These are phyloP conservation scores for Theobroma grandiflorum DNA, from an alignment of 441 rosid species.

Conservation along the genomic window DNA sequence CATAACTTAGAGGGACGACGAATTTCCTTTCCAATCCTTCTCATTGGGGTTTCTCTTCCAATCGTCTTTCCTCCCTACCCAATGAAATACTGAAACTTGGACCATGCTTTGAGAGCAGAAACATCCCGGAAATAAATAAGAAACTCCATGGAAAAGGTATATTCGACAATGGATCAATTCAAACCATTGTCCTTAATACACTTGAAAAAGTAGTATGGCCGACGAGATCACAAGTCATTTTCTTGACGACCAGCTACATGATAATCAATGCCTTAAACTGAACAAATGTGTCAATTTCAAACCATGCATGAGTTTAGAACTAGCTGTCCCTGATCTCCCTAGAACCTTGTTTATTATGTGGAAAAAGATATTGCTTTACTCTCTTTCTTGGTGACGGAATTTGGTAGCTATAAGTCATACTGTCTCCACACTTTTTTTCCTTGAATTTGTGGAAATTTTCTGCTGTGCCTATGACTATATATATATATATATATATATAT, in stretches of 20 bases:
- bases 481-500: not conserved
- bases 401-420: not conserved
- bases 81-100: too few species aligned
- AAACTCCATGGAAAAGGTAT: constrained; percentile 13
- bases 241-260: not conserved
- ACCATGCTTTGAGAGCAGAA: not conserved
- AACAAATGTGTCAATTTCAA: not conserved
- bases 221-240: not conserved
- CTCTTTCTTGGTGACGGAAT: not conserved
- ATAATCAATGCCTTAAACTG: not conserved
- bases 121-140: constrained; percentile 14
- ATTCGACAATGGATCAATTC: not conserved
- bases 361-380: not conserved
- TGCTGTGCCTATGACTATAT: not conserved
- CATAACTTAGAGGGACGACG: too few species aligned
- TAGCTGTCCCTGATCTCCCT: not conserved
- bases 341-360: not conserved
- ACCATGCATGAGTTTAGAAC: not conserved
- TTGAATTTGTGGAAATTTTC: not conserved
- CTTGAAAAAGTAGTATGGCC: not conserved
- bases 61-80: not conserved
- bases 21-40: not conserved
- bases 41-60: not conserved
- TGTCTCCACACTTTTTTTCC: not conserved
- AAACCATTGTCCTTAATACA: not conserved